Evolutionary conservation across 495 filamentous ascomycete species (phyloP).

Genomic region (Trypethelium eluteriae): DNA sequence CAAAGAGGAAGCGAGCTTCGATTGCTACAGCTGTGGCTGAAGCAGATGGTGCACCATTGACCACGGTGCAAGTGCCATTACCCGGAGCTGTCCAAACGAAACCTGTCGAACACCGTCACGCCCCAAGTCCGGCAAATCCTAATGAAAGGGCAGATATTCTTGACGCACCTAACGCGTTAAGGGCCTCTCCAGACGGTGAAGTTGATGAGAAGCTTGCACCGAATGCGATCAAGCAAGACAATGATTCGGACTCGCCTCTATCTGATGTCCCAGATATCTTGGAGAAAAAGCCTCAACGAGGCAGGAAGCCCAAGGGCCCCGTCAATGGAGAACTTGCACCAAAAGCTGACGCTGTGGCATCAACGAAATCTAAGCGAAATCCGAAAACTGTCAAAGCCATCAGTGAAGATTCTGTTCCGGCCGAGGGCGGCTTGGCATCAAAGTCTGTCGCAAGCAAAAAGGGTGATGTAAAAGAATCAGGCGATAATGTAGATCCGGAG

Average conservation of each 20-base stretch:
- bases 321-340: background rate
- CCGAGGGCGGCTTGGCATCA: background rate
- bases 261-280: constrained; percentile 27
- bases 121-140: constrained; percentile 29
- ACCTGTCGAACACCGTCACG: constrained; percentile 2
- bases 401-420: constrained; percentile 6
- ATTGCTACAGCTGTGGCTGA: constrained; percentile 2
- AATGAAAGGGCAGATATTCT: constrained; percentile 38
- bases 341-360: background rate
- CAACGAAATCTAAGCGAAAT: background rate
- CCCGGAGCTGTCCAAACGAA: background rate
- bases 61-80: background rate
- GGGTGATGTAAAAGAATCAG: constrained; percentile 13
- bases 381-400: background rate
- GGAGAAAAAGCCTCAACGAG: constrained; percentile 19
- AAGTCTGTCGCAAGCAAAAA: constrained; percentile 9
- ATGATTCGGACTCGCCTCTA: constrained; percentile 22
- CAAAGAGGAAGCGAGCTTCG: constrained; percentile 5
- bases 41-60: background rate
- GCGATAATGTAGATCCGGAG: constrained; percentile 29
- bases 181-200: constrained; percentile 38
- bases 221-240: constrained; percentile 22
- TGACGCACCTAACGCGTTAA: constrained; percentile 38
- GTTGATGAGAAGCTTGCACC: constrained; percentile 35
- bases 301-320: constrained; percentile 13